Base-by-base conservation (phyloP, 106 monocot genomes). In the Iris macrosiphon region DNA sequence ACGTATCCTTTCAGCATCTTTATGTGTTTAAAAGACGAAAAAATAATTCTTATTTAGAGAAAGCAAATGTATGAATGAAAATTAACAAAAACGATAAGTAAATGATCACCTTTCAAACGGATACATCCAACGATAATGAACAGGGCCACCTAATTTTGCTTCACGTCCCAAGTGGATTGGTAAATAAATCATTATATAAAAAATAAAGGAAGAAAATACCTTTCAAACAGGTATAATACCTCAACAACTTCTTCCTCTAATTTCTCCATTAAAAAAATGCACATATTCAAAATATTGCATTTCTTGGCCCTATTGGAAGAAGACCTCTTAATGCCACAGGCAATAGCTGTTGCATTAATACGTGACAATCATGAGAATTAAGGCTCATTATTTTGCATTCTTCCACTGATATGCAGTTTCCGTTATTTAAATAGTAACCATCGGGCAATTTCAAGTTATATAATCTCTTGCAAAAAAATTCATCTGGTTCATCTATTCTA, bases 331-430 rank as follows among this genome's bases (percentile, higher is more conserved):
- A 41, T 41, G 40, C 40, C 2, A 41, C 40, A 13, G 40, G 40
- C 40, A 41, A 41, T 41, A 41, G n/a, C 1, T 41, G 40, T 41
- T 41, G 40, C 40, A 41, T 41, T 41, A 41, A 41, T 41, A 41
- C 3, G n/a, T 41, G 40, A n/a, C n/a, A 41, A 41, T 41, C 2
- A 41, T 41, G 40, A 1, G 40, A 41, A 11, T 41, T 3, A 1
- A 41, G n/a, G 11, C 40, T n/a, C 1, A 11, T 41, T 13, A 41
- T 41, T 41, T 41, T 41, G 40, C 40, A 3, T 13, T 41, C 40
- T 0, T 1, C 1, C 40, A 41, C 11, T n/a, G 40, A 41, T 13
- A 41, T 41, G 14, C 40, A 3, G n/a, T 41, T 41, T 3, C n/a
- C n/a, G 11, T 13, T 13, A 41, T 41, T 41, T 41, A 0, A 41